These are phyloP conservation scores for Martensiomyces pterosporus DNA, from an alignment of 192 early-diverging fungal species.

Conservation along the genomic window DNA sequence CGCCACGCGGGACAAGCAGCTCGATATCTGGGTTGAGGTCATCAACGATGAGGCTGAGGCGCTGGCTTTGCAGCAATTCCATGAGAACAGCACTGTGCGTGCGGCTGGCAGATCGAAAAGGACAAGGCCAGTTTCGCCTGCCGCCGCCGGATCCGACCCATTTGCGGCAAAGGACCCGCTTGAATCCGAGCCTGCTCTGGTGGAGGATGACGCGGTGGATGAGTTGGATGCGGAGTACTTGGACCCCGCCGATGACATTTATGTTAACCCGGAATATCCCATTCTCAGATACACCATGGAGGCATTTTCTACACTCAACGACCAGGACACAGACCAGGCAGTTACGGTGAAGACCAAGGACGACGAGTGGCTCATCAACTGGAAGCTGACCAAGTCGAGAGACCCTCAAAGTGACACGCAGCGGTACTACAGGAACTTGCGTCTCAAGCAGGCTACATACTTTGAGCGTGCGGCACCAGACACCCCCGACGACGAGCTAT, in stretches of 20 bases:
- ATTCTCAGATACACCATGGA: constrained; percentile 41
- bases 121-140: no score
- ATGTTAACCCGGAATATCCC: constrained; percentile 26
- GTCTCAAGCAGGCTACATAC: constrained; percentile 36
- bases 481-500: constrained; percentile 39
- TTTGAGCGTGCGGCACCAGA: constrained; percentile 45
- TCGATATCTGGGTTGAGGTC: constrained; percentile 55
- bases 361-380: constrained; percentile 40
- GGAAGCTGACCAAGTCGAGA: constrained; percentile 24
- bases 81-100: constrained; percentile 29
- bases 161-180: constrained; percentile 25
- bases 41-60: constrained; percentile 43
- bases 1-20: constrained; percentile 1
- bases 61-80: constrained; percentile 20
- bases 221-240: constrained; percentile 11
- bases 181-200: background rate
- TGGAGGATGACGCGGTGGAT: constrained; percentile 2
- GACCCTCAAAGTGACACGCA: constrained; percentile 3
- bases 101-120: no score
- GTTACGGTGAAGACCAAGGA: constrained; percentile 29
- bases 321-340: constrained; percentile 24
- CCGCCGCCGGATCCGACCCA: constrained; percentile 8
- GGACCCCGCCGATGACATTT: constrained; percentile 40
- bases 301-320: constrained; percentile 45
- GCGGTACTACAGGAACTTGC: constrained; percentile 15